Conservation (phyloP, 306 rosid genomes). For the Prosopis cineraria region DNA sequence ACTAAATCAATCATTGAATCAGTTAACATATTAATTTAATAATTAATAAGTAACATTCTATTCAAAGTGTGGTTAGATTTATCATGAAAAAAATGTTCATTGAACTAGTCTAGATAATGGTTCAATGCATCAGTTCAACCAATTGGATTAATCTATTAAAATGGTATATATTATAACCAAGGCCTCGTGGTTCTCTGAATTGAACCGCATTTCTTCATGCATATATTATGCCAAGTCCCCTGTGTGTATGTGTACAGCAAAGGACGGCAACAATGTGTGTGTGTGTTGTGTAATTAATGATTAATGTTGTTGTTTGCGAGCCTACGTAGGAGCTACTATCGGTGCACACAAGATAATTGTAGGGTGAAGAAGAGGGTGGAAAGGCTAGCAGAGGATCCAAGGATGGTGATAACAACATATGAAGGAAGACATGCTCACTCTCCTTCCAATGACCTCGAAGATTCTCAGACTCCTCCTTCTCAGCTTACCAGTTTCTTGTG, state of each 20-base stretch:
- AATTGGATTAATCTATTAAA: too few species aligned
- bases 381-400: slow-evolving; percentile 78
- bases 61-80: too few species aligned
- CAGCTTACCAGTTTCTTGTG: slow-evolving; percentile 64
- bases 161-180: too few species aligned
- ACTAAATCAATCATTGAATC: too few species aligned
- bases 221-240: neutral
- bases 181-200: neutral
- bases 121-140: too few species aligned
- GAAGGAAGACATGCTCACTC: slow-evolving; percentile 83
- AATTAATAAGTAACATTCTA: too few species aligned
- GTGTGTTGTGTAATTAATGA: neutral
- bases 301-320: neutral
- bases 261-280: neutral
- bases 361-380: slow-evolving; percentile 80
- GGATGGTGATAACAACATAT: slow-evolving; percentile 88
- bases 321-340: slow-evolving; percentile 68
- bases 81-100: too few species aligned
- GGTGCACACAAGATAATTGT: slow-evolving; percentile 77
- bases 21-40: too few species aligned
- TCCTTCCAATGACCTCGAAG: slow-evolving; percentile 65
- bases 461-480: slow-evolving; percentile 51
- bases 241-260: neutral
- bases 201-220: too few species aligned
- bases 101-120: too few species aligned